phyloP scores from a whole-genome alignment of 2,329 filamentous ascomycete species.

The Diaporthe citriasiana region DNA sequence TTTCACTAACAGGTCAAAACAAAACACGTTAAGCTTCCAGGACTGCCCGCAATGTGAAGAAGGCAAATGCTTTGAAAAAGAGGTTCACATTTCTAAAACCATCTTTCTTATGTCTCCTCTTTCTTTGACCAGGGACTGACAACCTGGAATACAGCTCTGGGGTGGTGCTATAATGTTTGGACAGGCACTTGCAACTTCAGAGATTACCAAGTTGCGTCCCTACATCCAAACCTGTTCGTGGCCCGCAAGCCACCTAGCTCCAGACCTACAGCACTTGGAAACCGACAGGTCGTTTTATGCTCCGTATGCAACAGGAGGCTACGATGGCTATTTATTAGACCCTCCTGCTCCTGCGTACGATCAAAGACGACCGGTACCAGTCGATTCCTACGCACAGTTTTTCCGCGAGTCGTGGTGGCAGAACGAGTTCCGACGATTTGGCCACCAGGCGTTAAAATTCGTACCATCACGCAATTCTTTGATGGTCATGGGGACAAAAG shows the following conservation, averaged over 20 bases:
- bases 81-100: not conserved
- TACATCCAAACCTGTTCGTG: not conserved
- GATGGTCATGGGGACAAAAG: not conserved
- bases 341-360: not conserved
- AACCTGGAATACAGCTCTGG: not conserved
- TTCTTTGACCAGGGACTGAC: not conserved
- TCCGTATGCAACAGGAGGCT: not conserved
- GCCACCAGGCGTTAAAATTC: not conserved
- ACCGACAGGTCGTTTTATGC: not conserved
- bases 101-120: not conserved
- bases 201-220: not conserved
- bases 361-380: not conserved
- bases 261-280: not conserved
- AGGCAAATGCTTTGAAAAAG: slow-evolving; percentile 1
- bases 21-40: not conserved
- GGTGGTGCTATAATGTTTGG: not conserved
- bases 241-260: not conserved
- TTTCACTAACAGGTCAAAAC: not conserved
- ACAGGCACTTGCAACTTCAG: not conserved
- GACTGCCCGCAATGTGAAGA: not conserved
- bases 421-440: not conserved
- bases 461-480: not conserved
- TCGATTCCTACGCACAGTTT: not conserved
- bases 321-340: not conserved
- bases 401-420: not conserved